Evolutionary conservation across 345 rosid genomes (phyloP).

Genomic region (Fremontodendron californicum): DNA sequence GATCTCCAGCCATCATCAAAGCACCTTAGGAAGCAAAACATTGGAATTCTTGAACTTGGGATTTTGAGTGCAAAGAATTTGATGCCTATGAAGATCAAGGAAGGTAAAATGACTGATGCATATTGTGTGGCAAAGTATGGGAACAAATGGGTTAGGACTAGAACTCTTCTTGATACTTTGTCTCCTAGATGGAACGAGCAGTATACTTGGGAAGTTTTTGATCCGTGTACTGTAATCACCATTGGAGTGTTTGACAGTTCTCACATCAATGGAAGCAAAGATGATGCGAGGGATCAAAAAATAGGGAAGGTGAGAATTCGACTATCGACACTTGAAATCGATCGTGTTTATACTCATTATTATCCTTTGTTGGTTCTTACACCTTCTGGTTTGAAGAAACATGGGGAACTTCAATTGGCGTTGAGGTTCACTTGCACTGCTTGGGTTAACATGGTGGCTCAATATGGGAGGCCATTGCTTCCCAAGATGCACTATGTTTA

Average conservation of each 20-base stretch:
- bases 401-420: constrained; percentile 92
- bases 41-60: constrained; percentile 87
- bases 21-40: constrained; percentile 61
- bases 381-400: constrained; percentile 67
- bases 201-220: constrained; percentile 94
- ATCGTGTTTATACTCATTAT: constrained; percentile 84
- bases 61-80: constrained; percentile 75
- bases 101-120: constrained; percentile 75
- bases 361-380: constrained; percentile 81
- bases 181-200: constrained; percentile 90
- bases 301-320: constrained; percentile 94
- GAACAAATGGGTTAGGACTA: constrained; percentile 92
- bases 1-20: constrained; percentile 92
- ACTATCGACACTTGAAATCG: constrained; percentile 79
- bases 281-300: constrained; percentile 57
- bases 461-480: constrained; percentile 80
- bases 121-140: constrained; percentile 97
- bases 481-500: constrained; percentile 92
- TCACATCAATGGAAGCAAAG: constrained; percentile 69
- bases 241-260: constrained; percentile 81
- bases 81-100: constrained; percentile 82
- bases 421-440: constrained; percentile 82
- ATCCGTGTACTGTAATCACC: constrained; percentile 93
- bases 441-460: constrained; percentile 82
- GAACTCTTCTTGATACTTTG: constrained; percentile 80